Base-by-base conservation (phyloP, 2,329 filamentous ascomycete species). In the Ophiostoma ips region DNA sequence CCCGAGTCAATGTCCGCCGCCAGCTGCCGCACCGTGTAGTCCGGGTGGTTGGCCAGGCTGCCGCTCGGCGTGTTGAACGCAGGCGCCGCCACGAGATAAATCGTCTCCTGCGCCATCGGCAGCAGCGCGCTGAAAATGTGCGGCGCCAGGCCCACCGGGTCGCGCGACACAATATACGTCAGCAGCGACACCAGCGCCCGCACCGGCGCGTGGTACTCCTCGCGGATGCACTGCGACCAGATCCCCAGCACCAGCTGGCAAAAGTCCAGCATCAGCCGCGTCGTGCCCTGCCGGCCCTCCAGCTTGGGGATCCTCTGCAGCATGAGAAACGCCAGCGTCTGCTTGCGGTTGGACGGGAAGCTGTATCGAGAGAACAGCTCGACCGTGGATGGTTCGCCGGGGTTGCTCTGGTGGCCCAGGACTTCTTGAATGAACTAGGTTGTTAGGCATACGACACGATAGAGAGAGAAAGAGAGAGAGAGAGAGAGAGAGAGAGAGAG, bases 211-310 rank as follows among this genome's bases (percentile, higher is more conserved):
- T 79, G 77, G 63, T 77, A 68, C 55, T 71, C 69, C 57, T 89
- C 83, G 11, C 74, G 68, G 7, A 81, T 65, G 60, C 84, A 88
- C 18, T 71, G 72, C 15, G 71, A 70, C 84, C 86, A 90, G 13
- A 90, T 63, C 15, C 73, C 69, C 46, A 86, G 71, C 18, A 88
- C 64, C 30, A 79, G 67, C 46, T 76, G 69, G 47, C 77, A 79
- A 55, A 88, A 80, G 53, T 80, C 76, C 10, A 81, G 67, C 1
- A 83, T 73, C 3, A 85, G 68, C 60, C 66, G 76, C 64, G 66
- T 69, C 46, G 67, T 75, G 52, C 67, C 71, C 49, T 60, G 67
- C 50, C 62, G 67, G 44, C 64, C 70, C 48, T 75, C 75, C 54
- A 80, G 70, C 6, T 70, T 61, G 0, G 81, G 76, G n/a, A 90